phyloP scores from a whole-genome alignment of 108 stramenopile genomes.

The Aurantiochytrium sp. region DNA sequence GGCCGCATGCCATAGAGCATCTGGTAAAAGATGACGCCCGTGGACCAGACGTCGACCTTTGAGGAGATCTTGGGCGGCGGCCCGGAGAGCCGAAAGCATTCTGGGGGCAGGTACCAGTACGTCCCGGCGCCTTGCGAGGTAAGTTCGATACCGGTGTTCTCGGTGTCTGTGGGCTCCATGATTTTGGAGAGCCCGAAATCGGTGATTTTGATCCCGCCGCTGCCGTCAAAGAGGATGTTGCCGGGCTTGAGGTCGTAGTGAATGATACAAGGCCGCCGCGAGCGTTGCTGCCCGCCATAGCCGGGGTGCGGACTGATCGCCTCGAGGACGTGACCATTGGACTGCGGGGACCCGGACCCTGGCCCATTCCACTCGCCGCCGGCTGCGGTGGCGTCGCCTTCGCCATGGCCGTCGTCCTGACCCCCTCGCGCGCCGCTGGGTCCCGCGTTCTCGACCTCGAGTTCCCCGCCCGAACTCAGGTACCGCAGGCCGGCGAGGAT shows the following conservation, averaged over 20 bases:
- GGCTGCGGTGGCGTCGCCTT: not conserved
- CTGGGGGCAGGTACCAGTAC: slow-evolving; percentile 99
- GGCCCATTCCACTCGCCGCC: not conserved
- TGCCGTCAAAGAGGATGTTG: slow-evolving; percentile 88
- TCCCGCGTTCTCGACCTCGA: not conserved
- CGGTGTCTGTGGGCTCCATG: slow-evolving; percentile 31
- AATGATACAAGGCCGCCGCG: slow-evolving; percentile 68
- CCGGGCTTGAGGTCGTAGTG: slow-evolving; percentile 98
- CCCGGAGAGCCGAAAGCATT: slow-evolving; percentile 70
- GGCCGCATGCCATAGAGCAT: slow-evolving; percentile 94
- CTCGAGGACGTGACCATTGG: too few relatives aligned
- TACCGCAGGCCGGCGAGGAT: slow-evolving; percentile 88
- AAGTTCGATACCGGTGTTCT: slow-evolving; percentile 83
- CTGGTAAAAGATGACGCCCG: slow-evolving; percentile 97
- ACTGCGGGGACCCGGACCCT: too few relatives aligned
- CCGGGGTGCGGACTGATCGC: too few relatives aligned
- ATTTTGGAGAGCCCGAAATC: slow-evolving; percentile 90
- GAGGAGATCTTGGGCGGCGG: slow-evolving; percentile 57
- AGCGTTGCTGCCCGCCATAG: not conserved
- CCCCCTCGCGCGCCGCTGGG: not conserved
- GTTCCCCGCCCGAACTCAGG: slow-evolving; percentile 56
- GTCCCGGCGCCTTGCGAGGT: slow-evolving; percentile 98
- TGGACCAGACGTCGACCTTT: slow-evolving; percentile 98
- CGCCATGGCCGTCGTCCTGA: not conserved
- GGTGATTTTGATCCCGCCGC: slow-evolving; percentile 94